Base-by-base conservation (phyloP, 2,329 filamentous ascomycete genomes). In the Taxawa tesnikishii region DNA sequence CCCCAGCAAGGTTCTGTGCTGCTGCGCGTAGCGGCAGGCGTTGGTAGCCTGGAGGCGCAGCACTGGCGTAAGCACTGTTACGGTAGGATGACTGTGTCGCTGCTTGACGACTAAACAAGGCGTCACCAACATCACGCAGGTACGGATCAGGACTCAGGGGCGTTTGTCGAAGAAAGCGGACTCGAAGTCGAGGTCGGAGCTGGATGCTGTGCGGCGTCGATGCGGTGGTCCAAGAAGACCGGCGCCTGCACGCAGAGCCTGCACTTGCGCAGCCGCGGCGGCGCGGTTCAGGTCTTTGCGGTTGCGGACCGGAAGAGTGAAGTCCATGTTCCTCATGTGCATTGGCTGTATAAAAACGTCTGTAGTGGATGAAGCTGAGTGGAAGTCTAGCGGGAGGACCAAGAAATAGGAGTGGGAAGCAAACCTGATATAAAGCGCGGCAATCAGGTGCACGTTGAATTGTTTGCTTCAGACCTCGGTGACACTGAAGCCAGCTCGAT, bases 271-370 rank as follows among this genome's bases (percentile, higher is more conserved):
- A 3, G 36, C 26, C 10, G 33, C 29, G 5, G 36, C 32, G 6
- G 39, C 26, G 21, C 34, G 39, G 5, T 24, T 14, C 12, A 38
- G 12, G 15, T 38, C 32, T 19, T 34, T 35, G 18, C 37, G 32
- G 18, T 29, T 35, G 26, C 34, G 37, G 16, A 34, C 38, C 6
- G 17, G 31, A 23, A 14, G 19, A 8, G 19, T 8, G 19, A 8
- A 23, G n/a, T 23, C n/a, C 19, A 23, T 23, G 19, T 23, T 23
- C n/a, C 19, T 8, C 19, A 23, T 23, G 19, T n/a, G n/a, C n/a
- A n/a, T n/a, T n/a, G n/a, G n/a, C n/a, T n/a, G n/a, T n/a, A n/a
- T n/a, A n/a, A n/a, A n/a, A n/a, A n/a, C n/a, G n/a, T n/a, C n/a
- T n/a, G n/a, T n/a, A n/a, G n/a, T n/a, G n/a, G n/a, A n/a, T n/a